Percentiles rank a stretch among this genome's conserved stretches.
Conservation (phyloP, 352 stramenopile genomes). For the Bremia lactucae region DNA sequence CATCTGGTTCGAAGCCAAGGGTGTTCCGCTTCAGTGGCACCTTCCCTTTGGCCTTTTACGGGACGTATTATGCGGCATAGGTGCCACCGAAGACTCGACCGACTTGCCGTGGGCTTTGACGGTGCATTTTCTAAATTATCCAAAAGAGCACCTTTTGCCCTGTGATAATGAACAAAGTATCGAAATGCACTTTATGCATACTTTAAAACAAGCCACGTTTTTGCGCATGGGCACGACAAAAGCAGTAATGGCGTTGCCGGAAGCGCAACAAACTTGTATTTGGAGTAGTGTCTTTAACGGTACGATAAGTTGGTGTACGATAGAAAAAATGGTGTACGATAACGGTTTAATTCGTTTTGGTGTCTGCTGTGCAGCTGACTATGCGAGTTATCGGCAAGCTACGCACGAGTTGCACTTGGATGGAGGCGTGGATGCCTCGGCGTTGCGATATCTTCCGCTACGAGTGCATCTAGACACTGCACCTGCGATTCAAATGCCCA, state of each 20-base stretch:
- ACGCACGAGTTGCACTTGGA: slow-evolving; percentile 35
- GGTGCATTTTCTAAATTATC: slow-evolving; percentile 75
- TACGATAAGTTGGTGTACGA: slow-evolving; percentile 12
- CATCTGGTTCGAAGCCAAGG: slow-evolving; percentile 67
- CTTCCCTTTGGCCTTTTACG: slow-evolving; percentile 64
- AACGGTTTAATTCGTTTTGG: no score
- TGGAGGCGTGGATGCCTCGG: slow-evolving; percentile 21
- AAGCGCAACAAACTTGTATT: slow-evolving; percentile 73
- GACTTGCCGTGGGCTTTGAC: slow-evolving; percentile 57
- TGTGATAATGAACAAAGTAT: slow-evolving; percentile 69
- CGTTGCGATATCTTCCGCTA: slow-evolving; percentile 43
- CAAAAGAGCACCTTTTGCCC: slow-evolving; percentile 41
- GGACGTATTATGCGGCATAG: slow-evolving; percentile 31
- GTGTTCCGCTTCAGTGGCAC: slow-evolving; percentile 65
- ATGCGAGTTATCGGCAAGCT: slow-evolving; percentile 39
- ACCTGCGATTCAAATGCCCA: slow-evolving; percentile 61
- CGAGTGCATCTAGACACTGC: slow-evolving; percentile 48
- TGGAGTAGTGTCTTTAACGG: slow-evolving; percentile 68
- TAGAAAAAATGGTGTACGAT: not conserved
- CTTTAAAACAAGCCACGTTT: slow-evolving; percentile 71
- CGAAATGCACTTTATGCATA: slow-evolving; percentile 81
- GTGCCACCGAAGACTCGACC: not conserved
- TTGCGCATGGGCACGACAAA: slow-evolving; percentile 67
- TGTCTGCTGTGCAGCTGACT: slow-evolving; percentile 43
- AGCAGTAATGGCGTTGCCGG: slow-evolving; percentile 65